Evolutionary conservation across 2,329 filamentous ascomycete genomes (phyloP).

Genomic region (Verticillium isaacii): DNA sequence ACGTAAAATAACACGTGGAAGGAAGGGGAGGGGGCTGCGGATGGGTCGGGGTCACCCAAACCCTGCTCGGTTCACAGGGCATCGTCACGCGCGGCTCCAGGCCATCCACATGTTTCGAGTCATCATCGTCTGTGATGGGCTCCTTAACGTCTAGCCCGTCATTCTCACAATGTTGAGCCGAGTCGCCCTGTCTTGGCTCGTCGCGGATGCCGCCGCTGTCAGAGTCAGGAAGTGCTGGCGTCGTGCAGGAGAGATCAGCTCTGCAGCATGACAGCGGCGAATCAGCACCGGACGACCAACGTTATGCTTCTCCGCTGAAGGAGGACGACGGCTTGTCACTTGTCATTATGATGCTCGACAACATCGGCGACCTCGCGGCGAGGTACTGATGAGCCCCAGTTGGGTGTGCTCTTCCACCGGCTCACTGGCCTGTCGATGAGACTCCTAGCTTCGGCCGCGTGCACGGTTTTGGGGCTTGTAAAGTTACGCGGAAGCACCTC

Average conservation of each 20-base stretch:
- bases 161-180: no score
- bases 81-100: no score
- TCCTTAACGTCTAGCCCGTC: no score
- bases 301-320: not conserved
- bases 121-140: not conserved
- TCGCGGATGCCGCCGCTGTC: no score
- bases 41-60: not conserved
- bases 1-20: not conserved
- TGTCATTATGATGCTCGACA: not conserved
- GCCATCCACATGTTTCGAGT: not conserved
- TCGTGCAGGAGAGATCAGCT: no score
- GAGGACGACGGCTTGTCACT: not conserved
- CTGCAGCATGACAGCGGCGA: no score
- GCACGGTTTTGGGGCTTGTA: not conserved
- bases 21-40: not conserved
- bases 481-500: not conserved
- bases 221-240: no score
- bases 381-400: not conserved
- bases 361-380: not conserved
- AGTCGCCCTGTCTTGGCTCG: no score
- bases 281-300: not conserved
- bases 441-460: not conserved
- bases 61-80: not conserved
- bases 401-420: not conserved
- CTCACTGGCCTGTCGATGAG: not conserved